Evolutionary conservation across 352 stramenopile genomes (phyloP).

Genomic region (Pilasporangium apinafurcum): DNA sequence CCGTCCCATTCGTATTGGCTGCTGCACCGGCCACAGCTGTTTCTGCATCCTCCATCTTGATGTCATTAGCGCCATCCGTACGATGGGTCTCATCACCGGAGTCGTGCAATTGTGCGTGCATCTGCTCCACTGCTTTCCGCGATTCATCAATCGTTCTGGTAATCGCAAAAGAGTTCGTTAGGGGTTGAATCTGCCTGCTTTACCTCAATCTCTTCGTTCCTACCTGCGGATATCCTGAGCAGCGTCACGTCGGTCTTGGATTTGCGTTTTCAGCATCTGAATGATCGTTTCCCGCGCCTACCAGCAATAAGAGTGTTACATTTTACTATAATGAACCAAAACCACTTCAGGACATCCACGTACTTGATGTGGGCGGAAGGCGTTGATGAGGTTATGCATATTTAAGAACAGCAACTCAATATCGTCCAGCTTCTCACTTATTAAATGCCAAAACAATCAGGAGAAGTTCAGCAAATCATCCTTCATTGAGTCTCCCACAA

Average conservation of each 20-base stretch:
- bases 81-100: conserved; percentile 28
- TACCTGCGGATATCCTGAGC: conserved; percentile 64
- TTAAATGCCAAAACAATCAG: too few relatives aligned
- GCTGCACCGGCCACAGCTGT: conserved; percentile 6
- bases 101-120: conserved; percentile 55
- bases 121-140: conserved; percentile 46
- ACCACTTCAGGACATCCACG: background rate
- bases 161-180: background rate
- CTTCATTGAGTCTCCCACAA: background rate
- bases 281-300: conserved; percentile 74
- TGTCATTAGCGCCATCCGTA: conserved; percentile 15
- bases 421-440: conserved; percentile 81
- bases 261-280: conserved; percentile 74
- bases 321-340: background rate
- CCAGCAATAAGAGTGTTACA: background rate
- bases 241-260: conserved; percentile 68
- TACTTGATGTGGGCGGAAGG: conserved; percentile 78
- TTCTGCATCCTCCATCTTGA: conserved; percentile 15
- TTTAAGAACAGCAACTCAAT: conserved; percentile 85
- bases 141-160: conserved; percentile 59
- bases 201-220: background rate
- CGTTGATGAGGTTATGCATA: conserved; percentile 89
- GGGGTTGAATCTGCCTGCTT: too few relatives aligned
- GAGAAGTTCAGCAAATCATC: too few relatives aligned
- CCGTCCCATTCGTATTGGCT: conserved; percentile 6